Evolutionary conservation across 75 land plant species (phyloP).

Genomic region (Selaginella tamariscina): DNA sequence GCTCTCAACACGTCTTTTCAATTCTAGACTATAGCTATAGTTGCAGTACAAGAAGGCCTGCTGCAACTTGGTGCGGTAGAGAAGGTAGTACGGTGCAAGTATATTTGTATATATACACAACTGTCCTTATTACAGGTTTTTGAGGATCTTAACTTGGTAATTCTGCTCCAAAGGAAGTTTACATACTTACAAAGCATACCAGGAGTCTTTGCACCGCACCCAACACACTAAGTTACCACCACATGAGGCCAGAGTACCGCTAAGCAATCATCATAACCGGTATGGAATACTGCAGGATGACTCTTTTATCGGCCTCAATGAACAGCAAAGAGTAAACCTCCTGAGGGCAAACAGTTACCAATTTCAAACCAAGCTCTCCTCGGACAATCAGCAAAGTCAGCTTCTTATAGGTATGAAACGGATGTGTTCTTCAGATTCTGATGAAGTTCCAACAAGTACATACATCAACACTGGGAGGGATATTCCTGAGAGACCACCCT

Average conservation of each 20-base stretch:
- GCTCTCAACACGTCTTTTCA: too few species aligned
- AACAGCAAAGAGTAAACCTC: conserved; percentile 16
- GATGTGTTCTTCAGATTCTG: not conserved
- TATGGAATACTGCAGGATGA: not conserved
- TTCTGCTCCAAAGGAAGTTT: conserved; percentile 58
- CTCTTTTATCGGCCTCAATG: not conserved
- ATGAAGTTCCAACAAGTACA: not conserved
- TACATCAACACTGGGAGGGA: not conserved
- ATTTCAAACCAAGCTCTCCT: not conserved
- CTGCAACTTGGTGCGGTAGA: conserved; percentile 67
- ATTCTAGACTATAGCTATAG: not conserved
- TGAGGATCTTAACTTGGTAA: conserved; percentile 70
- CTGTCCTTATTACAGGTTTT: conserved; percentile 58
- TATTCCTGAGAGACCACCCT: conserved; percentile 5
- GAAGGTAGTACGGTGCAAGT: too few species aligned
- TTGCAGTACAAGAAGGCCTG: conserved; percentile 85
- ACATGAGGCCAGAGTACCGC: not conserved
- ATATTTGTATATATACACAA: too few species aligned
- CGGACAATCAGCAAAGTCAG: too few species aligned
- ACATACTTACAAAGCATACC: conserved; percentile 67
- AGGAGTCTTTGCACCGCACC: conserved; percentile 65
- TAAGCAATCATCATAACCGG: not conserved
- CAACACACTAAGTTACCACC: conserved; percentile 24
- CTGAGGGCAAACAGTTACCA: not conserved
- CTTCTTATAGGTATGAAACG: not conserved